Conservation (phyloP, 106 monocot genomes). For the Apostasia shenzhenica region DNA sequence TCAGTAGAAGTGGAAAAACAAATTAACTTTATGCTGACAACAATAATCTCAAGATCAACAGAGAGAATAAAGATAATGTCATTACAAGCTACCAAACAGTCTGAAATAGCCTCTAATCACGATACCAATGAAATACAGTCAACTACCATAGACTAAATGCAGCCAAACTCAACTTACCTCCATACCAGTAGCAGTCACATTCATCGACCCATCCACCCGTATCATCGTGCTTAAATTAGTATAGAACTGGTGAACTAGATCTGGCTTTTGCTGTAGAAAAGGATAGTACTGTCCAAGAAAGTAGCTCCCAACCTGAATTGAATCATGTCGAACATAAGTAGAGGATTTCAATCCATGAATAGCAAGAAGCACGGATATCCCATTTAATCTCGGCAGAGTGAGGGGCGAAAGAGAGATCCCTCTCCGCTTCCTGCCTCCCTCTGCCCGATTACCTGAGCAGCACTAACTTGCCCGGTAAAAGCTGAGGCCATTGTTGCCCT, state of each 20-base stretch:
- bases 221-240: slow-evolving; percentile 45
- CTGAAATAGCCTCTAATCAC: too few species aligned
- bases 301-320: slow-evolving; percentile 44
- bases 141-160: not conserved
- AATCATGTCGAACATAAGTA: slow-evolving; percentile 4
- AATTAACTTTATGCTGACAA: too few species aligned
- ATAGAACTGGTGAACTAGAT: slow-evolving; percentile 53
- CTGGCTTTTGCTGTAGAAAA: slow-evolving; percentile 40
- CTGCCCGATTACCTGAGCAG: slow-evolving; percentile 13
- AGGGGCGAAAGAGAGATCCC: not conserved
- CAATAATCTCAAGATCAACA: too few species aligned
- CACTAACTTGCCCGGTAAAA: slow-evolving; percentile 23
- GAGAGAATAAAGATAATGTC: too few species aligned
- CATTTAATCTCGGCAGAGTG: not conserved
- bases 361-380: not conserved
- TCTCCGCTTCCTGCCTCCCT: not conserved
- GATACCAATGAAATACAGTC: too few species aligned
- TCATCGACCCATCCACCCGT: slow-evolving; percentile 33
- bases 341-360: not conserved
- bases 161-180: slow-evolving; percentile 21
- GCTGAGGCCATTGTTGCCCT: slow-evolving; percentile 28
- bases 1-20: too few species aligned
- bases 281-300: slow-evolving; percentile 59
- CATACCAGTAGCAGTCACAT: slow-evolving; percentile 26
- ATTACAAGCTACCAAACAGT: too few species aligned